These are phyloP conservation scores for Bipolaris gigantea DNA, from an alignment of 2,329 filamentous ascomycete species.

Conservation along the genomic window DNA sequence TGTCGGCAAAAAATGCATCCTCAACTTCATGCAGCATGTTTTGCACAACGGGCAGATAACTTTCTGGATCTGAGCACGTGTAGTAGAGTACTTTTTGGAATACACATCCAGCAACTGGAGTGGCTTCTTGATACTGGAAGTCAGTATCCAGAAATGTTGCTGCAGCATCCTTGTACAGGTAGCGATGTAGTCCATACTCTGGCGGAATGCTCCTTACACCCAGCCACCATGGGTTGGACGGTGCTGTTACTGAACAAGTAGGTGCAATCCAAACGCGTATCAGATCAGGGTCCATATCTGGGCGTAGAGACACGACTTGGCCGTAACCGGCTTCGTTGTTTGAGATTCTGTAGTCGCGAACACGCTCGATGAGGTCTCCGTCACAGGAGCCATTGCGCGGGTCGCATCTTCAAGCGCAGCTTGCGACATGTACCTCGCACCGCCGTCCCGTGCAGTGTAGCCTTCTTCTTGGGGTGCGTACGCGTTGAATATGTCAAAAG, in stretches of 20 bases:
- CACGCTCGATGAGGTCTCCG: conserved; percentile 53
- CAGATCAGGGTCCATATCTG: conserved; percentile 34
- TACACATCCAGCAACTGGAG: conserved; percentile 30
- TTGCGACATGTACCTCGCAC: conserved; percentile 45
- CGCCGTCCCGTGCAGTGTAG: conserved; percentile 39
- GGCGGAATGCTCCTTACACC: conserved; percentile 36
- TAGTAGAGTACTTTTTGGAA: conserved; percentile 38
- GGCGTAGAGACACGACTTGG: conserved; percentile 35
- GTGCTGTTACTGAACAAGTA: conserved; percentile 40
- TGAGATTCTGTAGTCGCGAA: conserved; percentile 41
- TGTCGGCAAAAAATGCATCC: conserved; percentile 26
- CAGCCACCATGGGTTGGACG: conserved; percentile 43
- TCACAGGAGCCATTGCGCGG: conserved; percentile 51
- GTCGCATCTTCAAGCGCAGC: conserved; percentile 42
- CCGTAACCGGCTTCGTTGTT: conserved; percentile 45
- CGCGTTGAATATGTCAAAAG: conserved; percentile 44
- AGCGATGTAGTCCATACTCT: conserved; percentile 42
- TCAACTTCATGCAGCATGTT: conserved; percentile 34
- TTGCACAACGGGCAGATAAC: conserved; percentile 27
- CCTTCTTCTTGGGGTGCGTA: conserved; percentile 35
- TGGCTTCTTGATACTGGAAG: conserved; percentile 38
- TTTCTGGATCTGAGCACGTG: conserved; percentile 32
- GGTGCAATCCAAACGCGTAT: conserved; percentile 42
- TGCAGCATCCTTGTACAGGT: conserved; percentile 39
- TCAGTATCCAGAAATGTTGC: conserved; percentile 40